Conservation (phyloP, 78 protist species). For the Dictyostelium purpureum region DNA sequence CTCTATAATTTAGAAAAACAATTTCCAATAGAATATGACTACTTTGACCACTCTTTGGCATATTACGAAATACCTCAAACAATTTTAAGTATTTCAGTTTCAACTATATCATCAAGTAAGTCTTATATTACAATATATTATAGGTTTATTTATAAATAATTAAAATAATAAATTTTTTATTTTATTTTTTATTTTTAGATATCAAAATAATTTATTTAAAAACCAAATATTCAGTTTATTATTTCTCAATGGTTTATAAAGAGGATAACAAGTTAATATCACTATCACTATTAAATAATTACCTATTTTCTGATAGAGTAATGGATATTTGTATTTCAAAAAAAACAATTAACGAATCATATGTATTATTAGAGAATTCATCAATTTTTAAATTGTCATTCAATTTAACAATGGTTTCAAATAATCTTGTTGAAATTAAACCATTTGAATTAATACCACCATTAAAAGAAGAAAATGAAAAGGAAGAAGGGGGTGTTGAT, state of each 20-base stretch:
- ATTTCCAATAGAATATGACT: conserved; percentile 6
- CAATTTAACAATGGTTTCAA: background rate
- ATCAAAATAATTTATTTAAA: background rate
- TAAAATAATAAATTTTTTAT: too few relatives aligned
- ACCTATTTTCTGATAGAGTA: background rate
- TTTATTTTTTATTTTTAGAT: background rate
- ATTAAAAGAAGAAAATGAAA: background rate
- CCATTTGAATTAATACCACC: conserved; percentile 3
- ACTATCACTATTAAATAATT: conserved; percentile 9
- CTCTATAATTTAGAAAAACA: background rate
- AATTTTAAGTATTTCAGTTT: conserved; percentile 35
- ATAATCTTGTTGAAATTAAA: background rate
- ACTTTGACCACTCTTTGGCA: background rate
- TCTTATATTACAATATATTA: background rate
- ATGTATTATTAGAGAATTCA: conserved; percentile 16
- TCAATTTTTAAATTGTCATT: background rate
- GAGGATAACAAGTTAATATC: background rate
- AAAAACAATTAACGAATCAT: background rate
- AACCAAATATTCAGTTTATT: conserved; percentile 35
- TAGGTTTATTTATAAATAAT: background rate
- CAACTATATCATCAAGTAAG: background rate
- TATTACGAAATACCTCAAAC: background rate
- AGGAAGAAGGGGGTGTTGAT: background rate
- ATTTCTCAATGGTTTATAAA: background rate
- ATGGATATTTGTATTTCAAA: background rate